Base-by-base conservation (phyloP, 768 basidiomycete genomes). In the Lentinus brumalis region DNA sequence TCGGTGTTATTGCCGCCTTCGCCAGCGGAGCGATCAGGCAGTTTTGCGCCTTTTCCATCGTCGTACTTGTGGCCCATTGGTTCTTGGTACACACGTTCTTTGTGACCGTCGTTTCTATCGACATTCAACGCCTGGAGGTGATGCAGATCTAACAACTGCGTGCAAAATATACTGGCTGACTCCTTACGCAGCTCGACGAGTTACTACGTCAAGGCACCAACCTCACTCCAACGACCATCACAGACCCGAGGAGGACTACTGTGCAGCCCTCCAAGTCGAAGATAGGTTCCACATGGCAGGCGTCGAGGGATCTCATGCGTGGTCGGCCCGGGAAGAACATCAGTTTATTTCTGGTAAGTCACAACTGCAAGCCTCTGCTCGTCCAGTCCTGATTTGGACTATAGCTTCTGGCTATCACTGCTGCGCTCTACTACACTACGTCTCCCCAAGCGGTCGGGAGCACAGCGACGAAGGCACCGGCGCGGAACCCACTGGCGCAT, bases 11-110 rank as follows among this genome's bases (percentile, higher is more conserved):
- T 50, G 89, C 89, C 15, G 77, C 87, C 47, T 85, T 91, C 68
- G 83, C 89, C 46, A 83, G 81, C 15, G 90, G 92, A 44, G 89
- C 92, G 1, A 92, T 96, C 39, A 85, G 91, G 41, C 94, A 98
- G 68, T 96, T 98, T 70, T 96, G 95, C 73, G 81, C 87, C 3
- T 98, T 98, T 71, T 94, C 94, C 0, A 88, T 94, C 46, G 94
- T 98, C 26, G 94, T 98, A 11, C 82, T 98, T 21, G 90, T 98
- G 32, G 95, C 94, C 15, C 96, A 98, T 72, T 98, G 94, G 94
- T 96, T 96, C 77, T 82, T 98, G 61, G 89, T 96, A 15, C 93
- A 97, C 70, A 97, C 94, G 0, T 96, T 98, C 77, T 98, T 96
- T 76, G 80, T 96, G 64, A 91, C 96, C 7, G 94, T 97, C 30